These are phyloP conservation scores for Paramecium bursaria DNA, from an alignment of 73 alveolate genomes.

Conservation along the genomic window DNA sequence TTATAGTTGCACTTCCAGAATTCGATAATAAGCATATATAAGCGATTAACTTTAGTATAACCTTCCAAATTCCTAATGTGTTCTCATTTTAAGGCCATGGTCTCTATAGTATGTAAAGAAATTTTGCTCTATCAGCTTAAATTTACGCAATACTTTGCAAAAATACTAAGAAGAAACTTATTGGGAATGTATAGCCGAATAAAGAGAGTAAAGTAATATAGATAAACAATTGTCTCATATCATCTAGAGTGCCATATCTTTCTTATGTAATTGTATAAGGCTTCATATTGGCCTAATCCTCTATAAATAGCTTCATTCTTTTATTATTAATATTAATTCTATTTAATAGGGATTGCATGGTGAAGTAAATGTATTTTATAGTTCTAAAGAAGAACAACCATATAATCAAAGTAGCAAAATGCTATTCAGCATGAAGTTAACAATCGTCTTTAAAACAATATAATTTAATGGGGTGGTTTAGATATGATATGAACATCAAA, in stretches of 20 bases:
- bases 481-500: neutral
- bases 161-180: slow-evolving; percentile 11
- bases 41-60: neutral
- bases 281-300: neutral
- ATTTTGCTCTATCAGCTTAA: neutral
- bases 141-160: slow-evolving; percentile 2
- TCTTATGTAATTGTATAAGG: neutral
- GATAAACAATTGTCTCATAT: slow-evolving; percentile 2
- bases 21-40: slow-evolving; percentile 9
- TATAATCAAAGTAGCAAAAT: slow-evolving; percentile 24
- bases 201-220: neutral
- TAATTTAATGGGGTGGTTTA: neutral
- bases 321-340: neutral
- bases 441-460: slow-evolving; percentile 33
- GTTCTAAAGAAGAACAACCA: neutral
- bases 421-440: slow-evolving; percentile 38
- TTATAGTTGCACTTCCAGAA: neutral
- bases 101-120: neutral
- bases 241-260: slow-evolving; percentile 8
- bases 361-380: neutral
- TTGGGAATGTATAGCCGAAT: slow-evolving; percentile 33
- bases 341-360: neutral
- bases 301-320: neutral
- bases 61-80: slow-evolving; percentile 30
- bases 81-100: slow-evolving; percentile 51